These are phyloP conservation scores for Wallacemonas rigidus DNA, from an alignment of 208 protist genomes.

Conservation along the genomic window DNA sequence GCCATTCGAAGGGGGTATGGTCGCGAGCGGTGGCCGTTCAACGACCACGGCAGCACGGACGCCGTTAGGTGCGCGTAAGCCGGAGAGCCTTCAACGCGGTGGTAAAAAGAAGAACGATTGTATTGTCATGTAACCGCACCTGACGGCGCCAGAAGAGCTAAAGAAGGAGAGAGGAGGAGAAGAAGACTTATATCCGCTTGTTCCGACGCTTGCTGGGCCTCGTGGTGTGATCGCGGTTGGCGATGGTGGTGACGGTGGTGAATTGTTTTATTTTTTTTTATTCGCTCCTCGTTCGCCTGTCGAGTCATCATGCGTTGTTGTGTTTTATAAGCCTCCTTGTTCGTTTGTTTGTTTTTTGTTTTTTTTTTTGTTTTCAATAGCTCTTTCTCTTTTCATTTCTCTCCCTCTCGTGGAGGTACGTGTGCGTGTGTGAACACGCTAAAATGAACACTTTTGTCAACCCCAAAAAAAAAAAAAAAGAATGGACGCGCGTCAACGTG, in stretches of 20 bases:
- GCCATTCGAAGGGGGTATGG: neutral
- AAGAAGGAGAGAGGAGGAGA: neutral
- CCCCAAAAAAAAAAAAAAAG: conserved; percentile 12
- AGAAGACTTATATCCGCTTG: neutral
- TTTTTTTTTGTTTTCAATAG: neutral
- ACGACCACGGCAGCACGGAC: neutral
- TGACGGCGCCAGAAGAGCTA: neutral
- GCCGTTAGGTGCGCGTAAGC: neutral
- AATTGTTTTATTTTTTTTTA: neutral
- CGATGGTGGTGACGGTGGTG: no score
- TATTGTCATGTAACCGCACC: neutral
- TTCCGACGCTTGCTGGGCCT: no score
- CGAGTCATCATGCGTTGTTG: no score
- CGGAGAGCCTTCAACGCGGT: neutral
- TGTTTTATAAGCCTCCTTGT: neutral
- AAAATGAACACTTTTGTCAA: no score
- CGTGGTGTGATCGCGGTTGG: no score
- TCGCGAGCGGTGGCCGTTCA: neutral
- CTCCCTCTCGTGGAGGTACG: no score
- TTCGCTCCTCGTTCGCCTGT: neutral
- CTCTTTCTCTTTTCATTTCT: no score
- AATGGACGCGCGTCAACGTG: no score
- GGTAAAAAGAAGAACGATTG: conserved; percentile 1
- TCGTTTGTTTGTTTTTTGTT: neutral
- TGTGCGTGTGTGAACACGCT: no score